Base-by-base conservation (phyloP, 139 green algal genomes). In the Trebouxia sp. region DNA sequence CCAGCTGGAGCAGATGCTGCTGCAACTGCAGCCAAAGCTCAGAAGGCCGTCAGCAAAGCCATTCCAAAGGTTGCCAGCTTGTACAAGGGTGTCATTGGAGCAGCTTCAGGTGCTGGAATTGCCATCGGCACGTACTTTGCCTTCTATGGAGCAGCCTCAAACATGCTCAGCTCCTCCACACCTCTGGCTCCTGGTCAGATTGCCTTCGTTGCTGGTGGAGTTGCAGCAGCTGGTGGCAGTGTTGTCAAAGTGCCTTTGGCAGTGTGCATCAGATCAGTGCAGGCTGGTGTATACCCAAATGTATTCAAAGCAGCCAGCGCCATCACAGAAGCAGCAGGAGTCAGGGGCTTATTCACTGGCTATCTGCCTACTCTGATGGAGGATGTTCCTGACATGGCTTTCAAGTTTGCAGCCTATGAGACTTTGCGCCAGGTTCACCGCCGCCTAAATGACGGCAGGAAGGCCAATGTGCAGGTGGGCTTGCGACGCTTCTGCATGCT, bases 91-190 rank as follows among this genome's bases (percentile, higher is more conserved):
- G 94, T 98, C 6, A 77, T 96, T 12, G 92, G 94, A 12, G 95
- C 95, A 6, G 95, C 95, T 41, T 92, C 83, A 47, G 95, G 95
- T 6, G 96, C 96, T 10, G 96, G 96, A 74, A 95, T 99, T 76
- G 93, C 92, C 66, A 97, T 99, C 70, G 96, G 96, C 55, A 89
- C 96, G 11, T 99, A 99, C 86, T 99, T 84, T 66, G 80, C 80
- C 51, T 80, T 84, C 39, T 97, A 97, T 80, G 89, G 90, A 65
- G 84, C 88, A 11, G 92, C 93, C 15, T 91, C 84, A 82, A 95
- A 94, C 69, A 53, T 90, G 14, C 84, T 97, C 20, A 80, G 83
- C 39, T 42, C 74, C 30, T 58, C 83, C 78, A 90, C 85, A 15
- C 37, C 89, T 66, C 42, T 93, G 76, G 51, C 80, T 37, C 79